Percentiles rank a stretch among this genome's conserved stretches.
These are phyloP conservation scores for Paramyrothecium sp. DNA, from an alignment of 2,329 filamentous ascomycete species.

Conservation along the genomic window DNA sequence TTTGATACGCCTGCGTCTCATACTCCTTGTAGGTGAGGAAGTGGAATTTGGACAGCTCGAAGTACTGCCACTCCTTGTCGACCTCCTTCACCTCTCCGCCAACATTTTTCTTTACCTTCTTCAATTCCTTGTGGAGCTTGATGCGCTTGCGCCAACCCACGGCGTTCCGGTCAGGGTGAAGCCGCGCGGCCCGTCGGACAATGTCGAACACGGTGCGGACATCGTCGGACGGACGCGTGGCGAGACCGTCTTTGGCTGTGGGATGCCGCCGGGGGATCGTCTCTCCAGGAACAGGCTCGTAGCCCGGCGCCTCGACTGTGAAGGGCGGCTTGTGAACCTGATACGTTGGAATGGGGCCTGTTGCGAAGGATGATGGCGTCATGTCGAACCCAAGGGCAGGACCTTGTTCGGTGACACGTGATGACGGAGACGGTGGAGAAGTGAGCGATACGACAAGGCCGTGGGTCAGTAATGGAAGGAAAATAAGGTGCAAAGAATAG, in stretches of 20 bases:
- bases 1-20: conserved; percentile 63
- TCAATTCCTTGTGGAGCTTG: conserved; percentile 76
- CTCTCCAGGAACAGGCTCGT: conserved; percentile 51
- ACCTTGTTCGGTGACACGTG: no score
- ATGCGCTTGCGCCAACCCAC: conserved; percentile 72
- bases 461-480: no score
- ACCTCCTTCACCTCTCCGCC: conserved; percentile 77
- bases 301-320: background rate
- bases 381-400: no score
- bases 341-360: background rate
- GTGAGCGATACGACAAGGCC: no score
- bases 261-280: conserved; percentile 71
- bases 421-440: no score
- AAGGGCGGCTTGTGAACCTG: background rate
- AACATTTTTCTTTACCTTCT: conserved; percentile 86
- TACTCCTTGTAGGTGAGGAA: conserved; percentile 80
- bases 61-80: conserved; percentile 87
- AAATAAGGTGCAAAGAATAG: no score
- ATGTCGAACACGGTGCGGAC: conserved; percentile 76
- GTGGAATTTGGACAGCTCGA: conserved; percentile 76
- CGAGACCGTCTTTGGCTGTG: conserved; percentile 59
- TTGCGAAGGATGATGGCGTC: background rate
- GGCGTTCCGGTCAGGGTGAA: conserved; percentile 51
- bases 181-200: conserved; percentile 65
- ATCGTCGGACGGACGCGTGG: conserved; percentile 58